Percentiles rank a stretch among this genome's conserved stretches.
Evolutionary conservation across 768 basidiomycete species (phyloP).

Genomic region (Cyathus striatus): DNA sequence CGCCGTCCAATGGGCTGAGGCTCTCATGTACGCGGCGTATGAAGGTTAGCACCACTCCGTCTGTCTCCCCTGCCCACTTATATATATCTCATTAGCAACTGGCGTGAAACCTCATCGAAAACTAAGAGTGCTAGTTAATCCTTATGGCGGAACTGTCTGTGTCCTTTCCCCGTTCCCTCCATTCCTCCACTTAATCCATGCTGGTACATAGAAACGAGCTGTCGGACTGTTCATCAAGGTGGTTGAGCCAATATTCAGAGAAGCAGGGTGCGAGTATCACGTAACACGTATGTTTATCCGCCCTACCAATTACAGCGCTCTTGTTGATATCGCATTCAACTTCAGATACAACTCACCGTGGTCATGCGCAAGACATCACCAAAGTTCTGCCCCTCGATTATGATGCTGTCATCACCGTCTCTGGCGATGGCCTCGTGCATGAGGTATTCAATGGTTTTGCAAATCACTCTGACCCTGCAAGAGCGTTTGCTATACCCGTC

Average conservation of each 20-base stretch:
- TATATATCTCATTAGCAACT: constrained; percentile 16
- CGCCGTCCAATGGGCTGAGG: constrained; percentile 47
- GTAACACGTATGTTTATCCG: constrained; percentile 45
- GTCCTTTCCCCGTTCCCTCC: not conserved
- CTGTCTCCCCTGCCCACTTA: not conserved
- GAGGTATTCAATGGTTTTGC: constrained; percentile 84
- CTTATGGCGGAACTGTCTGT: constrained; percentile 71
- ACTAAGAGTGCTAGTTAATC: constrained; percentile 74
- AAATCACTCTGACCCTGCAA: constrained; percentile 49
- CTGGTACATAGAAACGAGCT: constrained; percentile 52
- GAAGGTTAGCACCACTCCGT: constrained; percentile 38
- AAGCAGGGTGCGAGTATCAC: constrained; percentile 60
- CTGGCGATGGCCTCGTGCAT: constrained; percentile 81
- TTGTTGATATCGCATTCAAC: too few relatives aligned
- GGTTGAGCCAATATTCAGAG: constrained; percentile 68
- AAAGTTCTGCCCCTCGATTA: constrained; percentile 51
- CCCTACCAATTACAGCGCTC: constrained; percentile 1
- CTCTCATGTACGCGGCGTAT: constrained; percentile 56
- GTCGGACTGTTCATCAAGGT: constrained; percentile 43
- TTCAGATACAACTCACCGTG: constrained; percentile 60
- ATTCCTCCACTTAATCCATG: constrained; percentile 3
- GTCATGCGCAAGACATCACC: constrained; percentile 65
- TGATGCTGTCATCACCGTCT: constrained; percentile 71
- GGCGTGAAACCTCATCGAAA: constrained; percentile 51
- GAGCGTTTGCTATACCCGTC: constrained; percentile 65